Evolutionary conservation across 768 basidiomycete species (phyloP).

Genomic region (Clavaria fumosa): DNA sequence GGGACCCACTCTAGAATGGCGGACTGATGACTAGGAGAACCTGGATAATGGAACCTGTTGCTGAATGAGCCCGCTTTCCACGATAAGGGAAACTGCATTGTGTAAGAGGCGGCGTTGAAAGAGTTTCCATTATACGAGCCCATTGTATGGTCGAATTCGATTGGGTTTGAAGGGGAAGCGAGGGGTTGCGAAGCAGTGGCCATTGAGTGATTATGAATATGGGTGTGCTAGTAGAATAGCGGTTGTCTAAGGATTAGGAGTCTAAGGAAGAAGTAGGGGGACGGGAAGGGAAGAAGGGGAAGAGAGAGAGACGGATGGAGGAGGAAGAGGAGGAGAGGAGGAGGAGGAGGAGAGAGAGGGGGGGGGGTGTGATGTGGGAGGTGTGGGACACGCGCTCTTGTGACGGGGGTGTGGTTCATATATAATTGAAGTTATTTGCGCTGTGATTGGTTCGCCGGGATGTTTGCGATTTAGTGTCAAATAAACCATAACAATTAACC

Average conservation of each 20-base stretch:
- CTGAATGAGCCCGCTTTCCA: slow-evolving; percentile 57
- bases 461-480: too few relatives aligned
- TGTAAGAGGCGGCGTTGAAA: slow-evolving; percentile 57
- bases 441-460: too few relatives aligned
- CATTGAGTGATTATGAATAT: too few relatives aligned
- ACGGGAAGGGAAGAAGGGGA: slow-evolving; percentile 4
- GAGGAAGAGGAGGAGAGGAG: slow-evolving; percentile 6
- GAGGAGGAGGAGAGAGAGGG: background rate
- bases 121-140: slow-evolving; percentile 35
- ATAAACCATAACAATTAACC: too few relatives aligned
- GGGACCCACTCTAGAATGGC: slow-evolving; percentile 49
- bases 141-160: slow-evolving; percentile 16
- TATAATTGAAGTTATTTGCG: too few relatives aligned
- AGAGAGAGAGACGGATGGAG: slow-evolving; percentile 6
- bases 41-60: slow-evolving; percentile 44
- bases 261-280: too few relatives aligned
- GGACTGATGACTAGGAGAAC: slow-evolving; percentile 45
- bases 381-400: too few relatives aligned
- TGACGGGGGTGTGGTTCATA: too few relatives aligned
- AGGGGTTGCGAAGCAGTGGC: slow-evolving; percentile 34
- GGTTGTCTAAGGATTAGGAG: too few relatives aligned
- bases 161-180: slow-evolving; percentile 24
- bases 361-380: slow-evolving; percentile 1
- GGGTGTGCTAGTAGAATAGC: too few relatives aligned
- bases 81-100: slow-evolving; percentile 51